These are phyloP conservation scores for Penicillium alfredii DNA, from an alignment of 495 filamentous ascomycete species.

Conservation along the genomic window DNA sequence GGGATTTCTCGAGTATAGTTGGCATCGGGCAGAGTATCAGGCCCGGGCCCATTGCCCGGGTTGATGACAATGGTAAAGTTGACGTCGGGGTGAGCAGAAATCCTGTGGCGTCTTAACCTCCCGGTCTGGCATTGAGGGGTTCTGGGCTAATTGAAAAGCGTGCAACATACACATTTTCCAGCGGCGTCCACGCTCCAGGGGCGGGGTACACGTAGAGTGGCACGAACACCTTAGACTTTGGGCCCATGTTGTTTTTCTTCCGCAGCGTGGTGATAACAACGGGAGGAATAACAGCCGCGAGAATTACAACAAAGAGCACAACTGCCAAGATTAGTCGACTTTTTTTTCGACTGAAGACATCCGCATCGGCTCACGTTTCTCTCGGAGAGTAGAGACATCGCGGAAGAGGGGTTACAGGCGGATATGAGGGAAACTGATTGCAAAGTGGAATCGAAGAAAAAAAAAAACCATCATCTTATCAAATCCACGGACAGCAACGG, in stretches of 20 bases:
- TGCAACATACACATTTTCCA: slow-evolving; percentile 42
- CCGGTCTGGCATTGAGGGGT: slow-evolving; percentile 17
- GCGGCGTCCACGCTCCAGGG: slow-evolving; percentile 44
- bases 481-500: slow-evolving; percentile 1
- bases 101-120: slow-evolving; percentile 33
- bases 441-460: slow-evolving; percentile 21
- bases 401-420: slow-evolving; percentile 8
- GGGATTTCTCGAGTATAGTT: slow-evolving; percentile 48
- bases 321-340: slow-evolving; percentile 23
- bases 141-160: slow-evolving; percentile 12
- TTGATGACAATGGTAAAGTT: slow-evolving; percentile 53
- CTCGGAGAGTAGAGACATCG: slow-evolving; percentile 19
- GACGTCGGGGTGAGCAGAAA: slow-evolving; percentile 36
- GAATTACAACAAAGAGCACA: slow-evolving; percentile 27
- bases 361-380: slow-evolving; percentile 36
- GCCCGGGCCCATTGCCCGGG: slow-evolving; percentile 49
- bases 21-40: slow-evolving; percentile 37
- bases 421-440: slow-evolving; percentile 6
- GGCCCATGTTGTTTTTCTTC: slow-evolving; percentile 35
- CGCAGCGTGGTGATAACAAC: slow-evolving; percentile 30
- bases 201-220: slow-evolving; percentile 53
- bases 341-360: slow-evolving; percentile 26
- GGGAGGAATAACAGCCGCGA: slow-evolving; percentile 32
- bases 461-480: slow-evolving; percentile 3
- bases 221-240: slow-evolving; percentile 43